Base-by-base conservation (phyloP, 345 rosid genomes). In the Xanthoceras sorbifolium region DNA sequence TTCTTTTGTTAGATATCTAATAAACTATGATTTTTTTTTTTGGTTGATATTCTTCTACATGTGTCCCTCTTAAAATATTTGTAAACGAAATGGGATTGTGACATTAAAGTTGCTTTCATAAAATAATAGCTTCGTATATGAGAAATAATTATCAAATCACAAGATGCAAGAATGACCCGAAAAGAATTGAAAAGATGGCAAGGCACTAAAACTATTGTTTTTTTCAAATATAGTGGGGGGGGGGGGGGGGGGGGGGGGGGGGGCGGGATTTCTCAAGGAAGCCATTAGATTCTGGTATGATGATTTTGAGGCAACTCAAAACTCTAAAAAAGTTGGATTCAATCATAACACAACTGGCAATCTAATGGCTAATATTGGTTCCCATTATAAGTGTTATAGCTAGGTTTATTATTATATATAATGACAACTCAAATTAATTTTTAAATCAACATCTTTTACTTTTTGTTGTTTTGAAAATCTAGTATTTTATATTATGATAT, bases 71-170 rank as follows among this genome's bases (percentile, higher is more conserved):
- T 15, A 32, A 32, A 34, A 20, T 54, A 2, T 46, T 14, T 46
- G 2, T 46, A 11, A 32, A 61, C n/a, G 52, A 69, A 64, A 63
- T 64, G 23, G 57, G 83, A 71, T 76, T 65, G 69, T 59, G 79
- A 82, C 84, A 63, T 44, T 52, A 29, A 81, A 73, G 75, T 44
- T 76, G 72, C 25, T 78, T 59, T 59, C 68, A 26, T 34, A 48
- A 63, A 71, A 60, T 59, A 74, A 62, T 57, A 40, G 29, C 60
- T 73, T 48, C 32, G 61, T 23, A 73, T 28, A 62, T 50, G 1
- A 11, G 48, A 74, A 64, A 74, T 15, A 74, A 64, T 74, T 48
- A 74, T 64, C 50, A 64, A 64, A 64, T 64, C 69, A 73, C 42
- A 72, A 18, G 55, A 60, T 61, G 18, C 42, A 60, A 59, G 75